Conservation (phyloP, 2,329 filamentous ascomycete species). For the Thelonectria olida region DNA sequence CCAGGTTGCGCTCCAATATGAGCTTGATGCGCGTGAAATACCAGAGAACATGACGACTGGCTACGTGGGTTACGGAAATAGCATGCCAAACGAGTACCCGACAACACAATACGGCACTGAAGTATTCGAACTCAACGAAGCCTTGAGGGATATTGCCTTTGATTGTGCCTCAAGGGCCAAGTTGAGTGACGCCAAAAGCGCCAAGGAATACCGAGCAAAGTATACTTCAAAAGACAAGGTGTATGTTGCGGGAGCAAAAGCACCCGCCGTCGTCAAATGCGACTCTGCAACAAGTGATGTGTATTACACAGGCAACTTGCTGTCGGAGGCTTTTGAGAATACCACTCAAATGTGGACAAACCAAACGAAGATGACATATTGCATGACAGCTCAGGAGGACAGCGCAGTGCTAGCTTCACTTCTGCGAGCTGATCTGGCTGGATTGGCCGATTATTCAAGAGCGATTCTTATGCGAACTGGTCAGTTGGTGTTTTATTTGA, state of each 20-base stretch:
- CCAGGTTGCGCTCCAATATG: slow-evolving; percentile 30
- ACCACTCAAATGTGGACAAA: slow-evolving; percentile 26
- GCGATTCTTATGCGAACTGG: slow-evolving; percentile 28
- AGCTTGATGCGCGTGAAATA: slow-evolving; percentile 30
- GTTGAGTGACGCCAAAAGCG: slow-evolving; percentile 14
- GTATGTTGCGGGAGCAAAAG: slow-evolving; percentile 12
- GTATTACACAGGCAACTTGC: slow-evolving; percentile 30
- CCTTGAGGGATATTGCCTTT: slow-evolving; percentile 26
- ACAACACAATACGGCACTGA: slow-evolving; percentile 29
- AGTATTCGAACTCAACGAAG: slow-evolving; percentile 28
- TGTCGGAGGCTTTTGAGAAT: slow-evolving; percentile 32
- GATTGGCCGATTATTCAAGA: slow-evolving; percentile 28
- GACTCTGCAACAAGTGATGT: slow-evolving; percentile 33
- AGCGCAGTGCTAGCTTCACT: slow-evolving; percentile 28
- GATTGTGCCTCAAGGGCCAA: slow-evolving; percentile 2
- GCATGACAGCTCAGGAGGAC: slow-evolving; percentile 36
- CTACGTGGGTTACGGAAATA: slow-evolving; percentile 28
- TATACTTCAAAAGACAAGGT: slow-evolving; percentile 4
- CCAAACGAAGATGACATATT: slow-evolving; percentile 24
- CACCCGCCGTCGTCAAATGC: slow-evolving; percentile 26
- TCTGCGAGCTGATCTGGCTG: slow-evolving; percentile 24
- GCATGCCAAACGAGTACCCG: slow-evolving; percentile 23
- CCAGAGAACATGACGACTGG: slow-evolving; percentile 29
- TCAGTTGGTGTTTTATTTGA: no score
- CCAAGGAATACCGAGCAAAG: slow-evolving; percentile 14